Evolutionary conservation across 257 asterid species (phyloP), one percentile per base, ranked within the genome.

Genomic region (Nicotiana obtusifolia): DNA sequence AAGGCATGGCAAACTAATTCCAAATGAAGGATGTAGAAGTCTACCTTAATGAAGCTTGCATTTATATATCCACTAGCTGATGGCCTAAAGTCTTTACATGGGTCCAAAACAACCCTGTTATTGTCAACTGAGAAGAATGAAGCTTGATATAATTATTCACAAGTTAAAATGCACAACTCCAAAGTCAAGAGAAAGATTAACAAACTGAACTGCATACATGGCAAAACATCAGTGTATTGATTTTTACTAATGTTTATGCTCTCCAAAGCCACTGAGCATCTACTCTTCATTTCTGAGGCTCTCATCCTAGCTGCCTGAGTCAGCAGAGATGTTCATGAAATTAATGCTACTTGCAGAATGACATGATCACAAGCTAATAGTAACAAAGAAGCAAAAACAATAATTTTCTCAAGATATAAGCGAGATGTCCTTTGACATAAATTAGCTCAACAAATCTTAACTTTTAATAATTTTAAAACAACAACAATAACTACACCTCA

Each of bases 181-280:
- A 68, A 73, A 53, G 53, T 49, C 61, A 85, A 81, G 11, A 26
- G 2, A 82, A 8, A 64, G 77, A 28, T 17, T 47, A 8, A 24
- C n/a, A 73, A 84, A 61, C 35, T 28, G 22, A 83, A 69, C 28
- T 22, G 66, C 89, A 66, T 95, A 95, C 99, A 95, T 81, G 99
- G 97, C 81, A 94, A 49, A 80, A 96, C 97, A 86, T 96, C 97
- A 71, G 91, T 69, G 71, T 96, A 96, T 33, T 98, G 99, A 85
- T 96, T 96, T 90, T 96, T 96, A 78, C 87, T 83, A 78, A 62
- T 62, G 91, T 96, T 96, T 65, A 75, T 44, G 77, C 85, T 57
- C 69, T 87, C 83, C 20, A 88, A 89, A 84, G 98, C 97, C 82
- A 92, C 94, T 19, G 82, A 77, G 87, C 98, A 93, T 84, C 90